Evolutionary conservation across 305 asterid species (phyloP), one percentile per base, ranked within the genome.

Genomic region (Fraxinus angustifolia): DNA sequence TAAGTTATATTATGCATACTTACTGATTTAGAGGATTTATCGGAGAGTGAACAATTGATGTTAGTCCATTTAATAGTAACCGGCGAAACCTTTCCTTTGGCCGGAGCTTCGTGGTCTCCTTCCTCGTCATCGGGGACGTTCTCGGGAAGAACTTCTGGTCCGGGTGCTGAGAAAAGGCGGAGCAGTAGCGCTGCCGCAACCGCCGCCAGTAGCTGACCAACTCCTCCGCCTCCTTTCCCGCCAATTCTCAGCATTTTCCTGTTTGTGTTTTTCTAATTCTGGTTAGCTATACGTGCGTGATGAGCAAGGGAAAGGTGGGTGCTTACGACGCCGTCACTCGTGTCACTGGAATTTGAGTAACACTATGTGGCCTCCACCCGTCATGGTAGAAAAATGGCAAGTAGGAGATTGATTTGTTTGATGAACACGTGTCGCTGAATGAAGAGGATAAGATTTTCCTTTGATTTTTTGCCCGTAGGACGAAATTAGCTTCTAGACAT

Each of bases 121-220:
- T 85, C 87, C 26, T 87, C 88, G 1, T 85, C 89, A 65, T 79
- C 89, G 6, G 73, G 81, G 82, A 83, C 91, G 33, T 79, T 62
- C 35, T 91, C 94, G 73, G 91, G 87, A 31, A 88, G 81, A 31
- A 88, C 71, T 83, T 80, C 95, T 60, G 93, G 94, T 8, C 93
- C 97, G 1, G 96, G 95, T 8, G 83, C 85, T 48, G 96, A 89
- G 88, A 95, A 86, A 48, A 94, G 81, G 74, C 99, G 97, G 86
- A 95, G 91, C 78, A 95, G 88, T 77, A 93, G 84, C 26, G 97
- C 94, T 72, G 96, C 98, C 86, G 96, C 97, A 0, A 86, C 97
- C 21, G 98, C 99, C 65, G 88, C 96, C 87, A 95, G 88, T 38
- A 95, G 83, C 88, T 92, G 96, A 76, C 96, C 99, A 3, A 91